These are phyloP conservation scores for Prunus armeniaca DNA, from an alignment of 306 rosid genomes.

Conservation along the genomic window DNA sequence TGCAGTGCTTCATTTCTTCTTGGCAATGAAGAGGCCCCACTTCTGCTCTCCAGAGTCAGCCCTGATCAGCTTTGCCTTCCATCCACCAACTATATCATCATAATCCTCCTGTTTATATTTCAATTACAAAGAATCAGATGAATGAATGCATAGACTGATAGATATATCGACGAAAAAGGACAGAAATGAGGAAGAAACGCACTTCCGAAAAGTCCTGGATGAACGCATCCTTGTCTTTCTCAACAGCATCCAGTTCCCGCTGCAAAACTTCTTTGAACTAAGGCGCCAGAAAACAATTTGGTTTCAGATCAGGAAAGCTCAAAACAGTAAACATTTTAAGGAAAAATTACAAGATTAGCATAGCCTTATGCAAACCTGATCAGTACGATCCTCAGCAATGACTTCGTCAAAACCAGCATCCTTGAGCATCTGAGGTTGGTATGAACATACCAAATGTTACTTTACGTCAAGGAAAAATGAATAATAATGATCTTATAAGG, in stretches of 20 bases:
- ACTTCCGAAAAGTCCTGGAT: constrained; percentile 68
- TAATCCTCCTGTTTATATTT: constrained; percentile 34
- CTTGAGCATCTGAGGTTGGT: constrained; percentile 63
- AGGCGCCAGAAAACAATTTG: constrained; percentile 12
- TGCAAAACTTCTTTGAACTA: constrained; percentile 66
- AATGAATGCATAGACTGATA: not conserved
- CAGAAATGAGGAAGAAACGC: constrained; percentile 23
- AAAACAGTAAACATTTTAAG: not conserved
- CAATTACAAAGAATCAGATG: not conserved
- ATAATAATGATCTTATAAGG: not conserved
- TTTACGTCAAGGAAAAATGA: constrained; percentile 12
- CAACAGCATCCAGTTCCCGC: constrained; percentile 60
- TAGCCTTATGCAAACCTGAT: constrained; percentile 51
- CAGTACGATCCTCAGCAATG: constrained; percentile 70
- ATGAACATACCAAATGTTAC: constrained; percentile 7
- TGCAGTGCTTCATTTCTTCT: constrained; percentile 41
- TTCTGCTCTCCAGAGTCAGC: constrained; percentile 42
- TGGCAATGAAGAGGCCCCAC: constrained; percentile 68
- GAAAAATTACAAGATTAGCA: not conserved
- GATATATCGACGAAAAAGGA: not conserved
- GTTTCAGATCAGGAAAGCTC: constrained; percentile 15
- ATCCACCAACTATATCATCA: constrained; percentile 45
- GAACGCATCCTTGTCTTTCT: constrained; percentile 62
- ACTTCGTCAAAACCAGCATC: constrained; percentile 80
- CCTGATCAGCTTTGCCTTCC: constrained; percentile 49